Evolutionary conservation across 139 green algal species (phyloP).

Genomic region (Volvox reticuliferus): DNA sequence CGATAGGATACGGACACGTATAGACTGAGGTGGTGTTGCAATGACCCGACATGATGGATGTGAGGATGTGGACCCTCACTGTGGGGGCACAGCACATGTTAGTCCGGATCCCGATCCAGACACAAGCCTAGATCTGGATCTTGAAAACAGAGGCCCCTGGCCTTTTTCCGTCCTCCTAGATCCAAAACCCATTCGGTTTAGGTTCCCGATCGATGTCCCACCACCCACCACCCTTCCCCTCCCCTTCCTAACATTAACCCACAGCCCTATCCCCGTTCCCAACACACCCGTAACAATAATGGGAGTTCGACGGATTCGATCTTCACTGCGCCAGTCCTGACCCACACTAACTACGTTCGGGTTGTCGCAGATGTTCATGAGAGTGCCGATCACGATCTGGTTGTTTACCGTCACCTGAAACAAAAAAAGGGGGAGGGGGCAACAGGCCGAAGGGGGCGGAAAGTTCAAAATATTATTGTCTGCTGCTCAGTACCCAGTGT

Average conservation of each 20-base stretch:
- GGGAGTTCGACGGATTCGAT: conserved; percentile 59
- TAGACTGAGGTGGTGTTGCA: no score
- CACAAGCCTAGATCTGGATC: no score
- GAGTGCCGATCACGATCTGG: conserved; percentile 91
- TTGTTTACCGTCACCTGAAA: conserved; percentile 88
- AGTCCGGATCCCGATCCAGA: no score
- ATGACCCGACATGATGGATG: no score
- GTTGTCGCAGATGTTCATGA: conserved; percentile 95
- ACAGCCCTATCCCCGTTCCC: neutral
- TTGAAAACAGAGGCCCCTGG: no score
- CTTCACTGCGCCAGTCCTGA: conserved; percentile 74
- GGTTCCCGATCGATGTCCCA: neutral
- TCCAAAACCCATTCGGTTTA: neutral
- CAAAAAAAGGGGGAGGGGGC: no score
- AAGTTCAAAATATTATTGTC: no score
- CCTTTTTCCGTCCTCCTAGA: neutral
- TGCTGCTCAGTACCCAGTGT: no score
- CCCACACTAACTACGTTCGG: conserved; percentile 78
- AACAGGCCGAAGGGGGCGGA: no score
- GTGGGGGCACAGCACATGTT: no score
- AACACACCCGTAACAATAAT: conserved; percentile 58
- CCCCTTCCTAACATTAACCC: neutral
- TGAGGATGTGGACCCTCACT: no score
- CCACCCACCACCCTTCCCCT: neutral
- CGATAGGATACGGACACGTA: no score